A percentile compares a stretch with the other conserved stretches of the same genome.
Evolutionary conservation across 371 early-diverging fungal genomes (phyloP).

Genomic region (Coemansia sp.): DNA sequence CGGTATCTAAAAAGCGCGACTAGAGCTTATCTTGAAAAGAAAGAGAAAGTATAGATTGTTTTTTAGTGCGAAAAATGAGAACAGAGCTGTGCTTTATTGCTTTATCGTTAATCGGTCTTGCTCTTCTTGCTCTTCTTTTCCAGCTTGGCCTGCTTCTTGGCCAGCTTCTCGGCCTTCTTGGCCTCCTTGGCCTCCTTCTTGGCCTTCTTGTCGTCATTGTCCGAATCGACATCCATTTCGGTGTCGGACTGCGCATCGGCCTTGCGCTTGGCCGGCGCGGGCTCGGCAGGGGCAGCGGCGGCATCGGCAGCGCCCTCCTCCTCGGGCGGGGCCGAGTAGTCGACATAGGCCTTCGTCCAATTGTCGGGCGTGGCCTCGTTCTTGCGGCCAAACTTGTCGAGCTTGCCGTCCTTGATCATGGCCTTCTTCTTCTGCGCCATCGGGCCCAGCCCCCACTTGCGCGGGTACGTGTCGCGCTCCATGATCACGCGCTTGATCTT

Average conservation of each 20-base stretch:
- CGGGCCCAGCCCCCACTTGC: constrained; percentile 97
- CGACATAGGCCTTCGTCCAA: constrained; percentile 76
- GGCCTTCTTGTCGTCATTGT: constrained; percentile 45
- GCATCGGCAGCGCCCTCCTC: constrained; percentile 30
- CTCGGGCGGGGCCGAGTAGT: constrained; percentile 57
- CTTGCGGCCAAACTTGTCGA: constrained; percentile 93
- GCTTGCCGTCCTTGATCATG: constrained; percentile 93
- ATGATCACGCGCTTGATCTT: constrained; percentile 99
- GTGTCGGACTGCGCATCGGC: constrained; percentile 52
- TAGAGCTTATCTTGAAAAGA: background rate
- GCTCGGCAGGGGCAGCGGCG: constrained; percentile 21
- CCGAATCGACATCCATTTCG: constrained; percentile 47
- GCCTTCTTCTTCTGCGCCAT: constrained; percentile 96
- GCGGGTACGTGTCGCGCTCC: constrained; percentile 99
- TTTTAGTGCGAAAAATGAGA: background rate
- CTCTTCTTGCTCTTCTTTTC: constrained; percentile 45
- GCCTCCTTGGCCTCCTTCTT: constrained; percentile 52
- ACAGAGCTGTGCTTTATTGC: background rate
- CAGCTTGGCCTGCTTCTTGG: constrained; percentile 59
- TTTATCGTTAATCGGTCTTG: constrained; percentile 2
- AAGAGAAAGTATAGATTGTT: too few species aligned
- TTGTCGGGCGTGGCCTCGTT: constrained; percentile 79
- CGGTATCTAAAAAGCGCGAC: background rate
- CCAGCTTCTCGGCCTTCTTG: constrained; percentile 56
- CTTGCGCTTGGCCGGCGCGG: constrained; percentile 44